Conservation (phyloP, 2,329 filamentous ascomycete species). For the Dactylonectria macrodidyma region DNA sequence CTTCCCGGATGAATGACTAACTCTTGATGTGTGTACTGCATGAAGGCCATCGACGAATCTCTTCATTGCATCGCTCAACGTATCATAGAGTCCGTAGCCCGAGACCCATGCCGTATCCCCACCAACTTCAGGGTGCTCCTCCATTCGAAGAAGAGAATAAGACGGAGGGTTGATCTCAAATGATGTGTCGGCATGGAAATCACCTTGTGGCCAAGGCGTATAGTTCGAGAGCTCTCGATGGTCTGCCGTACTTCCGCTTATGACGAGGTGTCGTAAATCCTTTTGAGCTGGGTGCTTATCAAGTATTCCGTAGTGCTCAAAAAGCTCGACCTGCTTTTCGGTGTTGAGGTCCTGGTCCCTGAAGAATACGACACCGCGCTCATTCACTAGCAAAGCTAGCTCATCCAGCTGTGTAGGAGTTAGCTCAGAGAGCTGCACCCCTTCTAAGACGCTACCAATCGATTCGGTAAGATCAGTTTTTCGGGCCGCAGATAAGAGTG, state of each 20-base stretch:
- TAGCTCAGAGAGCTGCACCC: slow-evolving; percentile 62
- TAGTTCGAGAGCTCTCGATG: slow-evolving; percentile 61
- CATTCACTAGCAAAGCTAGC: slow-evolving; percentile 62
- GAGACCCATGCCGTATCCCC: slow-evolving; percentile 66
- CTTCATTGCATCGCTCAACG: slow-evolving; percentile 59
- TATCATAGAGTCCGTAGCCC: slow-evolving; percentile 61
- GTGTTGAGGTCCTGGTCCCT: slow-evolving; percentile 61
- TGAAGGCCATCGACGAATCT: slow-evolving; percentile 60
- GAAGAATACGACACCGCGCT: slow-evolving; percentile 65
- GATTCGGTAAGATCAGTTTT: slow-evolving; percentile 60
- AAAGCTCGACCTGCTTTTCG: slow-evolving; percentile 59
- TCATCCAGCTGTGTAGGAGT: slow-evolving; percentile 63
- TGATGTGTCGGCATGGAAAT: slow-evolving; percentile 65
- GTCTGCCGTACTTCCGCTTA: slow-evolving; percentile 61
- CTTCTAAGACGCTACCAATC: slow-evolving; percentile 57
- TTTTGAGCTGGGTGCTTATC: slow-evolving; percentile 64
- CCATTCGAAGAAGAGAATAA: slow-evolving; percentile 66
- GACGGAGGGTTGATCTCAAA: slow-evolving; percentile 67
- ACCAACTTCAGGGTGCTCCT: slow-evolving; percentile 63
- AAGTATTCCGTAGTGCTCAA: slow-evolving; percentile 64
- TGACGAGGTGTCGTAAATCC: slow-evolving; percentile 55
- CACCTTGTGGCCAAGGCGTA: slow-evolving; percentile 51
- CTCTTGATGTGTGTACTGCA: slow-evolving; percentile 59
- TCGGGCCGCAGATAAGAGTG: slow-evolving; percentile 57
- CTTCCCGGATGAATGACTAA: neutral